These are phyloP conservation scores for Talaromyces funiculosus DNA, from an alignment of 2,329 filamentous ascomycete genomes.

Conservation along the genomic window DNA sequence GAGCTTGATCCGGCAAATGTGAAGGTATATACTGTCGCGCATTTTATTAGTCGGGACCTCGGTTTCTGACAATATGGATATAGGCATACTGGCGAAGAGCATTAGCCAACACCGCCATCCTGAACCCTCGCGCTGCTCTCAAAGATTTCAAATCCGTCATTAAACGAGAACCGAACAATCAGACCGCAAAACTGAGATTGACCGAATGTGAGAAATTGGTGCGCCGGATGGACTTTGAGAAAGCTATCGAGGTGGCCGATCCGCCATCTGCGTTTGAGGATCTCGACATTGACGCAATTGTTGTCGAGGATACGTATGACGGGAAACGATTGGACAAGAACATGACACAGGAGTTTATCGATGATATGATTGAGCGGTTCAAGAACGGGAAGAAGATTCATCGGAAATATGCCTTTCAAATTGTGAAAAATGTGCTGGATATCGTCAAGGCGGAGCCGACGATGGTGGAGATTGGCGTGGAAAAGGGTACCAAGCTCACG, in stretches of 20 bases:
- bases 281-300: constrained; percentile 79
- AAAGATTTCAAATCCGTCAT: constrained; percentile 90
- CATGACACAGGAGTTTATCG: constrained; percentile 96
- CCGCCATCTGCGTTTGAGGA: constrained; percentile 88
- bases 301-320: constrained; percentile 78
- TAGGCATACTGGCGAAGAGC: constrained; percentile 93
- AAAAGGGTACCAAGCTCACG: constrained; percentile 71
- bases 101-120: constrained; percentile 82
- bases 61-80: background rate
- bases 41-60: background rate
- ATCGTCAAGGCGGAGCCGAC: constrained; percentile 89
- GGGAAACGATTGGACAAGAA: constrained; percentile 67
- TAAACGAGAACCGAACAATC: constrained; percentile 78
- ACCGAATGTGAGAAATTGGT: constrained; percentile 94
- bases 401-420: constrained; percentile 96
- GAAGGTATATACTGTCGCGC: constrained; percentile 56
- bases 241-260: constrained; percentile 88
- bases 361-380: constrained; percentile 95
- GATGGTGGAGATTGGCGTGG: constrained; percentile 89
- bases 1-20: constrained; percentile 81
- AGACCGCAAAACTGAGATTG: constrained; percentile 83
- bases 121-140: constrained; percentile 80
- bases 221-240: constrained; percentile 84
- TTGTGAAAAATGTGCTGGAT: constrained; percentile 82
- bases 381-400: constrained; percentile 93